A percentile compares a stretch with the other conserved stretches of the same genome.
These are phyloP conservation scores for Xenoacremonium recifei DNA, from an alignment of 2,329 filamentous ascomycete species.

Conservation along the genomic window DNA sequence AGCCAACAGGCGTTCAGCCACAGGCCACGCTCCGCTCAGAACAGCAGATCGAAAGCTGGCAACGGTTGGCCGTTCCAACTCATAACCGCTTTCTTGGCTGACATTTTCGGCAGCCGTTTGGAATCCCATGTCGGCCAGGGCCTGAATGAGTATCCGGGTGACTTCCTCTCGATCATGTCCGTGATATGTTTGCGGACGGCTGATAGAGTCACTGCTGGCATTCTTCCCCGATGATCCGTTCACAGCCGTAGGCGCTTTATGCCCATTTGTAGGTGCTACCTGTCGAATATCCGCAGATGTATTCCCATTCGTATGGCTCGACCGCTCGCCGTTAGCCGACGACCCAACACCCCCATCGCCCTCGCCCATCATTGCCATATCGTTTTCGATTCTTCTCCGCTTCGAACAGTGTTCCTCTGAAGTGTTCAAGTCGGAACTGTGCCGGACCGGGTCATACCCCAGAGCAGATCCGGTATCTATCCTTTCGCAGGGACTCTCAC, in stretches of 20 bases:
- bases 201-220: slow-evolving; percentile 16
- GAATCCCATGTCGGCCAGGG: slow-evolving; percentile 86
- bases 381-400: slow-evolving; percentile 57
- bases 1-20: slow-evolving; percentile 80
- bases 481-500: no score
- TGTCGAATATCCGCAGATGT: slow-evolving; percentile 29
- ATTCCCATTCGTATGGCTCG: slow-evolving; percentile 41
- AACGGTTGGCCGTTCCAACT: slow-evolving; percentile 82
- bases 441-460: no score
- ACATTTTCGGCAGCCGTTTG: slow-evolving; percentile 71
- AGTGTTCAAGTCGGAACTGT: no score
- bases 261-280: slow-evolving; percentile 54
- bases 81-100: slow-evolving; percentile 78
- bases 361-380: slow-evolving; percentile 71
- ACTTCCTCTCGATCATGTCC: slow-evolving; percentile 92
- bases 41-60: slow-evolving; percentile 83
- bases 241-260: slow-evolving; percentile 43
- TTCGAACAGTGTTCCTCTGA: slow-evolving; percentile 31
- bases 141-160: slow-evolving; percentile 88
- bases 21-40: slow-evolving; percentile 74
- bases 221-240: slow-evolving; percentile 53
- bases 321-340: slow-evolving; percentile 57
- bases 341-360: slow-evolving; percentile 48
- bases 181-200: slow-evolving; percentile 54
- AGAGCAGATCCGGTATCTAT: no score